phyloP scores from a whole-genome alignment of 2,329 filamentous ascomycete species.

The Aureobasidium lini region DNA sequence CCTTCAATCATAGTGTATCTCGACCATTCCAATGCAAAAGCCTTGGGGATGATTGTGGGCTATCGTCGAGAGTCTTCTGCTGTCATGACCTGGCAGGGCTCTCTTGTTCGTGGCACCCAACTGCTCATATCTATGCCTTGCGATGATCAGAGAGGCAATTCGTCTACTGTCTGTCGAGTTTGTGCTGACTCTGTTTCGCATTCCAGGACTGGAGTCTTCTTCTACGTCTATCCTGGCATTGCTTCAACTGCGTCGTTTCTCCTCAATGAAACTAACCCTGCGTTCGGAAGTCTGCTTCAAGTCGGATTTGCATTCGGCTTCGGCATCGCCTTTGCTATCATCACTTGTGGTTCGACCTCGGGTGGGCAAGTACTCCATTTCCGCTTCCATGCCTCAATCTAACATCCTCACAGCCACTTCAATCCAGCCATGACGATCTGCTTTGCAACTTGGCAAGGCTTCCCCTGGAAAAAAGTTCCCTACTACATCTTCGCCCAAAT shows the following conservation, averaged over 20 bases:
- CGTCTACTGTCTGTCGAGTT: too few species aligned
- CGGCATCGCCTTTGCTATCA: conserved; percentile 53
- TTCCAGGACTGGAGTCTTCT: conserved; percentile 4
- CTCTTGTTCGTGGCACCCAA: too few species aligned
- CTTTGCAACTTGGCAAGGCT: conserved; percentile 47
- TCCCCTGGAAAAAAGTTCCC: conserved; percentile 49
- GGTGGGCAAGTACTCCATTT: conserved; percentile 31
- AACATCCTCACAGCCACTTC: conserved; percentile 22
- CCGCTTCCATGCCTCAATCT: not conserved
- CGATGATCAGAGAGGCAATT: too few species aligned
- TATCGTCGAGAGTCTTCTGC: too few species aligned
- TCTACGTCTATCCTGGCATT: conserved; percentile 41
- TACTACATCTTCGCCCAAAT: conserved; percentile 51
- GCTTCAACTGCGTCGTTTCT: conserved; percentile 47
- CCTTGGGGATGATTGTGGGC: too few species aligned
- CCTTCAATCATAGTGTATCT: not conserved
- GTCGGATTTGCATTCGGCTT: conserved; percentile 50
- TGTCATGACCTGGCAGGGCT: too few species aligned
- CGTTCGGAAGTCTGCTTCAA: conserved; percentile 47
- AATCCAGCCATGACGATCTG: conserved; percentile 31
- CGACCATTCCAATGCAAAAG: too few species aligned
- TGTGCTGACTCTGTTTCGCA: not conserved
- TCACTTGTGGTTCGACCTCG: conserved; percentile 46
- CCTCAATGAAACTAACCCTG: conserved; percentile 36
- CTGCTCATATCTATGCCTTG: too few species aligned